Conservation (phyloP, 805 yeast genomes). For the Myxozyma sirexii region DNA sequence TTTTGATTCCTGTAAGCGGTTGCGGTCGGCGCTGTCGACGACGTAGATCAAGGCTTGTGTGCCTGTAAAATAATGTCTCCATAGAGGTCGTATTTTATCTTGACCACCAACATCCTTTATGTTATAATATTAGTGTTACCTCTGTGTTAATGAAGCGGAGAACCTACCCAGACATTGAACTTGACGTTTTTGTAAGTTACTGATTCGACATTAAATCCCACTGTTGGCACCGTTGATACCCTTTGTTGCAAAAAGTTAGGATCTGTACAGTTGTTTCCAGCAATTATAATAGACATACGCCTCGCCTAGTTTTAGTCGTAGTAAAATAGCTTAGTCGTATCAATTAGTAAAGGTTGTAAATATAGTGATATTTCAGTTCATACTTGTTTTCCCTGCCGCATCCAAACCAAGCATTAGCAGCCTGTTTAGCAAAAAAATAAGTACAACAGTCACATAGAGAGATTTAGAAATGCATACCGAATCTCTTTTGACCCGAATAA, state of each 20-base stretch:
- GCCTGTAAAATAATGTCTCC: slow-evolving; percentile 99
- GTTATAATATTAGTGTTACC: too few species aligned
- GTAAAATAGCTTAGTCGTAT: slow-evolving; percentile 56
- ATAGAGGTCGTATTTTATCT: slow-evolving; percentile 96
- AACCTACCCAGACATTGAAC: slow-evolving; percentile 72
- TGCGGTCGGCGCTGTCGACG: slow-evolving; percentile 97
- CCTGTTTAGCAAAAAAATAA: slow-evolving; percentile 36
- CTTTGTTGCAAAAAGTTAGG: too few species aligned
- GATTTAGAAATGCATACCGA: slow-evolving; percentile 22
- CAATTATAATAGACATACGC: too few species aligned
- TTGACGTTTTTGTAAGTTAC: slow-evolving; percentile 77
- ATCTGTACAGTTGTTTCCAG: too few species aligned
- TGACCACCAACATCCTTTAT: slow-evolving; percentile 97
- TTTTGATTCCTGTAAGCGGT: slow-evolving; percentile 96
- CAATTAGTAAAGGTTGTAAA: background rate
- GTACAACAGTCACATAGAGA: background rate
- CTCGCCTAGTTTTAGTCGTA: slow-evolving; percentile 54
- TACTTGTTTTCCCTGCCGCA: slow-evolving; percentile 68
- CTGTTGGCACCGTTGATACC: slow-evolving; percentile 75
- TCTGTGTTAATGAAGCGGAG: too few species aligned
- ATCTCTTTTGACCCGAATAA: slow-evolving; percentile 26
- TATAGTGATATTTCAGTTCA: background rate
- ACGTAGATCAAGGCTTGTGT: slow-evolving; percentile 98
- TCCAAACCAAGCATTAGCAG: slow-evolving; percentile 90
- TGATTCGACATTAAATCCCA: slow-evolving; percentile 76